Percentiles rank a stretch among this genome's conserved stretches.
Conservation (phyloP, 805 yeast genomes). For the Maudiozyma bulderi region DNA sequence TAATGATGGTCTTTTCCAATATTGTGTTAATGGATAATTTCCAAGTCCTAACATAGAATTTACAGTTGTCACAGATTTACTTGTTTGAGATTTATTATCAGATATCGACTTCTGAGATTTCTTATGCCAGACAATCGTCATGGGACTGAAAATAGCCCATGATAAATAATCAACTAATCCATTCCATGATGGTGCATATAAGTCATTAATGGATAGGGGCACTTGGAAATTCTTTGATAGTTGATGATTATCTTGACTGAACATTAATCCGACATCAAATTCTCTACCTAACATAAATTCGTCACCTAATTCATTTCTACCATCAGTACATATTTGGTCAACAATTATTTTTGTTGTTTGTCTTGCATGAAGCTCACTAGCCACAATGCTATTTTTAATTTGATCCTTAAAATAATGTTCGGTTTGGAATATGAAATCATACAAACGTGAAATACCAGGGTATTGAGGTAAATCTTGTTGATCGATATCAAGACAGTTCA, state of each 20-base stretch:
- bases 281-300: slow-evolving; percentile 47
- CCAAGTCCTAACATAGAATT: slow-evolving; percentile 13
- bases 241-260: slow-evolving; percentile 59
- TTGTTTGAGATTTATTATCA: neutral
- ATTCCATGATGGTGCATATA: slow-evolving; percentile 67
- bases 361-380: slow-evolving; percentile 65
- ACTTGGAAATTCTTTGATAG: slow-evolving; percentile 49
- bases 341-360: slow-evolving; percentile 50
- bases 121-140: neutral
- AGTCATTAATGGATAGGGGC: slow-evolving; percentile 58
- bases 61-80: neutral
- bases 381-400: slow-evolving; percentile 52
- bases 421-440: slow-evolving; percentile 60
- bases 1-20: slow-evolving; percentile 27
- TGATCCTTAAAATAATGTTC: slow-evolving; percentile 58
- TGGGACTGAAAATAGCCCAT: slow-evolving; percentile 26
- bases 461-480: slow-evolving; percentile 35
- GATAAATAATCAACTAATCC: slow-evolving; percentile 37
- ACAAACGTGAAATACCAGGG: slow-evolving; percentile 52
- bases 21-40: slow-evolving; percentile 18
- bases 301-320: slow-evolving; percentile 54
- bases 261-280: slow-evolving; percentile 73
- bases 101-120: neutral
- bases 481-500: slow-evolving; percentile 37
- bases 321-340: slow-evolving; percentile 49